Evolutionary conservation across 768 basidiomycete genomes (phyloP), one percentile per base, ranked within the genome.

Genomic region (Rhizopogon vinicolor): DNA sequence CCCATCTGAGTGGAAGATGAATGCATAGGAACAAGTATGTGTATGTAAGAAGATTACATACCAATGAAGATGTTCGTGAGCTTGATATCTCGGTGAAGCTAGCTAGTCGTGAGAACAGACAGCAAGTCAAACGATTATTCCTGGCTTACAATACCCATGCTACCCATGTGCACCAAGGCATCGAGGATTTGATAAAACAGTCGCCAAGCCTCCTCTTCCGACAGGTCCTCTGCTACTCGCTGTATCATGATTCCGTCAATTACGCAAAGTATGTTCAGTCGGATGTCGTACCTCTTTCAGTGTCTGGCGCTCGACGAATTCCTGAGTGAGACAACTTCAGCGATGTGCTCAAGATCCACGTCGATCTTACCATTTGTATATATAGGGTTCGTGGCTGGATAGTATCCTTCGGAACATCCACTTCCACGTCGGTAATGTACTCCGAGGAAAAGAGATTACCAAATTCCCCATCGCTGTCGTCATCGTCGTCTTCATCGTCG

Each of bases 11-110:
- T 6, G 44, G 18, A 60, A 37, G 45, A n/a, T 33, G 52, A 28
- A 10, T 41, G 33, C 41, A 28, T 19, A 41, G 3, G 22, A 44
- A 22, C 6, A 41, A 5, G 4, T 25, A 25, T 25, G 28, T 2
- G 12, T 48, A 33, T 33, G 22, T 12, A 44, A 53, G 29, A 12
- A n/a, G 13, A 14, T n/a, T 5, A 68, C 80, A 31, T 61, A 91
- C 92, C 91, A 49, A 96, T 92, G 70, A 98, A 93, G 59, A 98
- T 93, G 63, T 98, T 98, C 0, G 89, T 90, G 13, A 93, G 74
- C 67, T 98, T 98, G 67, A 98, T 90, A 67, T 97, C 94, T 50
- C 90, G 77, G 70, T 92, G 89, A 52, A 92, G 70, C 82, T 84
- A 51, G 37, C 16, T 37, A 51, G 49, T 43, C 52, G 6, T 16